Evolutionary conservation across 164 flowering plant species (phyloP).

Genomic region (Malania oleifera): DNA sequence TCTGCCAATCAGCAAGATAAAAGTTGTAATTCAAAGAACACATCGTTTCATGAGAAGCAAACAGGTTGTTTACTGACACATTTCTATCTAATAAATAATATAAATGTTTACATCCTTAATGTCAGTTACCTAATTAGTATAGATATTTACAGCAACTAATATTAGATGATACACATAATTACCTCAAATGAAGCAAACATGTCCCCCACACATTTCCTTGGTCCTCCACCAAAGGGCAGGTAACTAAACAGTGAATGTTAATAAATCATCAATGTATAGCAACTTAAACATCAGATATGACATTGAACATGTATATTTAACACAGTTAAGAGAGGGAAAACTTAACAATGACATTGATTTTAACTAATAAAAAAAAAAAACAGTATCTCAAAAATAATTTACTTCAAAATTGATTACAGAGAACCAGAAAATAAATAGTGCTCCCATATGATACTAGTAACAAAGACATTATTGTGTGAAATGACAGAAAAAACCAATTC

Average conservation of each 20-base stretch:
- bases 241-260: slow-evolving; percentile 42
- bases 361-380: too few species aligned
- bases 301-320: background rate
- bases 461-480: too few species aligned
- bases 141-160: background rate
- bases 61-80: background rate
- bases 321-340: background rate
- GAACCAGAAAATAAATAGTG: too few species aligned
- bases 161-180: slow-evolving; percentile 11
- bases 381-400: too few species aligned
- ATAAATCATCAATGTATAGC: background rate
- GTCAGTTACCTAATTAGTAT: background rate
- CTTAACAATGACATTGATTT: too few species aligned
- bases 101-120: too few species aligned
- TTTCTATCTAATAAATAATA: background rate
- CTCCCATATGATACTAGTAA: too few species aligned
- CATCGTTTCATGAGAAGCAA: background rate
- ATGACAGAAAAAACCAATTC: too few species aligned
- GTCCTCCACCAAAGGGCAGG: slow-evolving; percentile 98
- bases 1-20: slow-evolving; percentile 35
- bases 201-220: slow-evolving; percentile 92
- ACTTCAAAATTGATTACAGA: too few species aligned
- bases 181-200: slow-evolving; percentile 97
- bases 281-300: background rate
- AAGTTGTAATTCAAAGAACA: background rate